Conservation (phyloP, 108 stramenopile genomes). For the Cylindrotheca closterium region DNA sequence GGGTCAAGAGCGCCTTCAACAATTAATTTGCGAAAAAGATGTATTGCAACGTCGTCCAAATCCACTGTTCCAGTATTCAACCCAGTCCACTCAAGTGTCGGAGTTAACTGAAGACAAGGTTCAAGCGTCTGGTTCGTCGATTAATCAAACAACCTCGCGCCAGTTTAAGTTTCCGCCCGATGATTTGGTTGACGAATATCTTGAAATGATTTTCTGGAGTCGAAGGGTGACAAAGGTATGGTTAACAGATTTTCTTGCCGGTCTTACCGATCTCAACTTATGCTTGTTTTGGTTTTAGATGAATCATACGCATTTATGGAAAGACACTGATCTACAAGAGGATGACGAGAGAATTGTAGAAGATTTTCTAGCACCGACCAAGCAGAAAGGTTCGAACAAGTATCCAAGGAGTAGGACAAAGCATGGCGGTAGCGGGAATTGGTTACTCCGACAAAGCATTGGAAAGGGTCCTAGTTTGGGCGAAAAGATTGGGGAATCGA, state of each 20-base stretch:
- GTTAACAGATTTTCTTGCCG: neutral
- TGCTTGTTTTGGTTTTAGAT: conserved; percentile 18
- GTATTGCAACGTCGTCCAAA: conserved; percentile 76
- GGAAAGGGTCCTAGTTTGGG: conserved; percentile 73
- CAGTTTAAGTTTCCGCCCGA: conserved; percentile 79
- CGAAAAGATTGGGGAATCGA: conserved; percentile 82
- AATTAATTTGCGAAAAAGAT: conserved; percentile 85
- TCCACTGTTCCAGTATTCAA: conserved; percentile 84
- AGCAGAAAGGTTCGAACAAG: conserved; percentile 3
- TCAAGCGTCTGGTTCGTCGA: conserved; percentile 33
- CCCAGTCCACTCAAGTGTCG: neutral
- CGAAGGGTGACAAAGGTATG: conserved; percentile 48
- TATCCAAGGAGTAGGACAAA: conserved; percentile 13
- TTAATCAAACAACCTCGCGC: conserved; percentile 26
- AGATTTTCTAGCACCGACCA: conserved; percentile 61
- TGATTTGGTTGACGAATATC: conserved; percentile 83
- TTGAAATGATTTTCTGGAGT: conserved; percentile 66
- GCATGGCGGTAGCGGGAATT: conserved; percentile 75
- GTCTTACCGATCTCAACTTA: neutral
- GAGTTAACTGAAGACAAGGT: neutral
- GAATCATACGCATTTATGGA: conserved; percentile 88
- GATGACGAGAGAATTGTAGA: conserved; percentile 67
- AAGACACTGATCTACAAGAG: conserved; percentile 46
- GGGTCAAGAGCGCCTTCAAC: conserved; percentile 50
- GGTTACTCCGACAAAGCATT: conserved; percentile 77